phyloP scores from a whole-genome alignment of 1,284 basidiomycete genomes.

The Ceratobasidium sp. region DNA sequence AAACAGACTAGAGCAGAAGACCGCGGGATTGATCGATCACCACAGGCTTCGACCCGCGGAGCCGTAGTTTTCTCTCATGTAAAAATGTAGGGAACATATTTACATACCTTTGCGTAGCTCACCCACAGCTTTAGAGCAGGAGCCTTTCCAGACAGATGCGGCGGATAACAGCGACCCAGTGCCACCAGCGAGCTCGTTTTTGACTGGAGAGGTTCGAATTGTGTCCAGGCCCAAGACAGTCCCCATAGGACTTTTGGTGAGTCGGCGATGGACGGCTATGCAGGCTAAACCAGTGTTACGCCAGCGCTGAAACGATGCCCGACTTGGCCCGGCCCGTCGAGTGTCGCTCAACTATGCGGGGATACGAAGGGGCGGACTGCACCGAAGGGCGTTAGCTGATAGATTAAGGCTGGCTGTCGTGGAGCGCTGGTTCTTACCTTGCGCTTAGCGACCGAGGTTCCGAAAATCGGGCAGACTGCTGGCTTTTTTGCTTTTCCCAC shows the following conservation, averaged over 20 bases:
- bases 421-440: conserved; percentile 20
- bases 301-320: conserved; percentile 23
- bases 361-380: conserved; percentile 7
- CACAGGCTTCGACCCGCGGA: conserved; percentile 17
- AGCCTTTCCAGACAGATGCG: conserved; percentile 7
- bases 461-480: conserved; percentile 7
- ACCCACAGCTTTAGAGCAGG: background rate
- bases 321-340: conserved; percentile 4
- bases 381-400: conserved; percentile 21
- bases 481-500: conserved; percentile 30
- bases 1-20: conserved; percentile 21
- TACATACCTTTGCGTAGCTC: conserved; percentile 27
- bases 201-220: conserved; percentile 8
- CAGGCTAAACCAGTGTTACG: background rate
- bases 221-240: conserved; percentile 12
- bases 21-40: conserved; percentile 31
- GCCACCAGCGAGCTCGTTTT: conserved; percentile 1
- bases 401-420: conserved; percentile 20
- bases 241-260: conserved; percentile 2
- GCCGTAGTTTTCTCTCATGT: conserved; percentile 17
- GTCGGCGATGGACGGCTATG: background rate
- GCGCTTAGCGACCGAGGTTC: conserved; percentile 23
- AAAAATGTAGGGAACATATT: background rate
- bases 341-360: conserved; percentile 6
- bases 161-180: background rate